Base-by-base conservation (phyloP, 1,284 basidiomycete species). In the Anthracocystis walkeri region DNA sequence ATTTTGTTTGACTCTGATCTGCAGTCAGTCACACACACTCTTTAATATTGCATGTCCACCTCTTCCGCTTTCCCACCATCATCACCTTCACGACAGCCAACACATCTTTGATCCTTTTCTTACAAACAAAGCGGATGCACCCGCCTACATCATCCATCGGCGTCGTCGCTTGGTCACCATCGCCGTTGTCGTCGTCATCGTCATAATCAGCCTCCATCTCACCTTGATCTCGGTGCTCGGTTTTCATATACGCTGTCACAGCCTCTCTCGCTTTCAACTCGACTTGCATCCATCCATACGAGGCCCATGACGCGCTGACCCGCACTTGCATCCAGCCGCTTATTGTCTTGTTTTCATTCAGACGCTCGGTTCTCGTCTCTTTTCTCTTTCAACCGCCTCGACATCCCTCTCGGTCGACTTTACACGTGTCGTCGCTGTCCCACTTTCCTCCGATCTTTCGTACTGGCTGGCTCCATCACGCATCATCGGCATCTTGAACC, bases 301-400 rank as follows among this genome's bases (percentile, higher is more conserved):
- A 20, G 40, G 35, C 51, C 25, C 51, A 52, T 52, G 51, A 41
- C 51, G 38, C 38, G 21, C 51, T 52, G 35, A 40, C 11, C 35
- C 23, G 7, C 48, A 31, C 14, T 21, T 18, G 5, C 48, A 33
- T 51, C 49, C n/a, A 50, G 48, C 20, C 20, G n/a, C n/a, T 35
- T 10, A 21, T 18, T 8, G 49, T 46, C 44, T 46, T 20, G 31
- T 35, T n/a, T 18, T 31, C 48, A 31, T 29, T n/a, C 27, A 49
- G 7, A 18, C 25, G 21, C 27, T 27, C 25, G 46, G 14, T 29
- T 16, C 29, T 31, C 31, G n/a, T 21, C 20, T 23, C 33, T 8
- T 35, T 35, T 12, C 12, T 16, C 35, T 21, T 23, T 23, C 42
- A 45, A 23, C 42, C 23, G 20, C 11, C 11, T 14, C 20, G 10